These are phyloP conservation scores for Phylloporus sp. DNA, from an alignment of 768 basidiomycete species.

Conservation along the genomic window DNA sequence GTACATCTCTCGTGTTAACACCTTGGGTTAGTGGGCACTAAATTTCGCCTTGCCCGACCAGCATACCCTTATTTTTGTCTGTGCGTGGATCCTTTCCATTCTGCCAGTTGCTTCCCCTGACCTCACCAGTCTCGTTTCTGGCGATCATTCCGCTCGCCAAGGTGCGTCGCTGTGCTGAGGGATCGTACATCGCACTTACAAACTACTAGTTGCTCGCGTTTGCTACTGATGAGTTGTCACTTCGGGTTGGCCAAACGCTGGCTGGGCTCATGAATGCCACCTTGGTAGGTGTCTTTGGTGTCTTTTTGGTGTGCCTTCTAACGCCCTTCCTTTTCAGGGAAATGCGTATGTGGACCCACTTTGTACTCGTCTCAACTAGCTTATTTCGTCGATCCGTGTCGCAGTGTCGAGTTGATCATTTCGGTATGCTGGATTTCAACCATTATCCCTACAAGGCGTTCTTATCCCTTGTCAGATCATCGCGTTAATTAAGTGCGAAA, in stretches of 20 bases:
- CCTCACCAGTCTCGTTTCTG: slow-evolving; percentile 57
- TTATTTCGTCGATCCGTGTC: background rate
- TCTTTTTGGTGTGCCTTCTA: background rate
- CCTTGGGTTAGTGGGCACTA: slow-evolving; percentile 57
- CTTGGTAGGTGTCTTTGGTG: slow-evolving; percentile 40
- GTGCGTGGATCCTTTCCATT: slow-evolving; percentile 38
- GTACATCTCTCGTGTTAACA: background rate
- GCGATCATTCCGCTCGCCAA: slow-evolving; percentile 83
- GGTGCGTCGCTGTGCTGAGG: slow-evolving; percentile 28
- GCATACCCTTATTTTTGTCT: slow-evolving; percentile 66
- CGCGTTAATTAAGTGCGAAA: slow-evolving; percentile 73
- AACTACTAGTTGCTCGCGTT: slow-evolving; percentile 61
- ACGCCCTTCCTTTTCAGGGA: slow-evolving; percentile 13
- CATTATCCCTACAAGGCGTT: background rate
- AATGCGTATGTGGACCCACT: slow-evolving; percentile 22
- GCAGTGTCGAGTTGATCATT: slow-evolving; percentile 56
- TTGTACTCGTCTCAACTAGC: background rate
- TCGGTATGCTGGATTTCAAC: slow-evolving; percentile 41
- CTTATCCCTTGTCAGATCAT: slow-evolving; percentile 47
- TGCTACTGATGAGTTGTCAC: slow-evolving; percentile 78
- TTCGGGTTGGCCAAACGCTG: slow-evolving; percentile 76
- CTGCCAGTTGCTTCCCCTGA: background rate
- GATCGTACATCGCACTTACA: background rate
- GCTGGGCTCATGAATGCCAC: slow-evolving; percentile 85
- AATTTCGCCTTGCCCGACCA: slow-evolving; percentile 49